A percentile compares a stretch with the other conserved stretches of the same genome.
These are phyloP conservation scores for Salix exigua DNA, from an alignment of 345 rosid genomes.

Conservation along the genomic window DNA sequence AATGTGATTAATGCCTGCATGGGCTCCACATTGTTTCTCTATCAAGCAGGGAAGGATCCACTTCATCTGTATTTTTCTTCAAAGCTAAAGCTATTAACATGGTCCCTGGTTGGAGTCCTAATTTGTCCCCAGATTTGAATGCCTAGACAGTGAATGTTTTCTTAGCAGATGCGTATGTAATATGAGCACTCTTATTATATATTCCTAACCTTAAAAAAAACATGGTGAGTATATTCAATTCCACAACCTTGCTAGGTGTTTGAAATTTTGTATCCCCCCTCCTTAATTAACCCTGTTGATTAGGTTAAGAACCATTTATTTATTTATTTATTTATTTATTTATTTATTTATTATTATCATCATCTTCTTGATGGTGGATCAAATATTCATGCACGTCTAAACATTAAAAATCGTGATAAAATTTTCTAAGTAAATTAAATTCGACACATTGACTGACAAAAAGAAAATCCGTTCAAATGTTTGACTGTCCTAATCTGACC, in stretches of 20 bases:
- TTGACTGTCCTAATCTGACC: not conserved
- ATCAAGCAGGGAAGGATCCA: not conserved
- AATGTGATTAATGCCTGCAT: not conserved
- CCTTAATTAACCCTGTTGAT: too few relatives aligned
- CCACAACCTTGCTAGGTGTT: too few relatives aligned
- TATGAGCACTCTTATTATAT: not conserved
- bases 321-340: too few relatives aligned
- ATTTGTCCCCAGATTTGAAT: constrained; percentile 7
- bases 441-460: not conserved
- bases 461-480: not conserved
- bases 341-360: too few relatives aligned
- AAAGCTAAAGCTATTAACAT: not conserved
- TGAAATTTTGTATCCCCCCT: too few relatives aligned
- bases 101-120: constrained; percentile 23
- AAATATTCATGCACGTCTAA: too few relatives aligned
- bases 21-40: not conserved
- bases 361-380: too few relatives aligned
- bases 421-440: not conserved
- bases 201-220: too few relatives aligned
- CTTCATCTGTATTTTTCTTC: not conserved
- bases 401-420: not conserved
- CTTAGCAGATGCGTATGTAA: not conserved
- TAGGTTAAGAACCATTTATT: too few relatives aligned
- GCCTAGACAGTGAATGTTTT: not conserved
- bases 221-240: too few relatives aligned